Base-by-base conservation (phyloP, 306 rosid genomes). In the Astragalus glycyphyllos region DNA sequence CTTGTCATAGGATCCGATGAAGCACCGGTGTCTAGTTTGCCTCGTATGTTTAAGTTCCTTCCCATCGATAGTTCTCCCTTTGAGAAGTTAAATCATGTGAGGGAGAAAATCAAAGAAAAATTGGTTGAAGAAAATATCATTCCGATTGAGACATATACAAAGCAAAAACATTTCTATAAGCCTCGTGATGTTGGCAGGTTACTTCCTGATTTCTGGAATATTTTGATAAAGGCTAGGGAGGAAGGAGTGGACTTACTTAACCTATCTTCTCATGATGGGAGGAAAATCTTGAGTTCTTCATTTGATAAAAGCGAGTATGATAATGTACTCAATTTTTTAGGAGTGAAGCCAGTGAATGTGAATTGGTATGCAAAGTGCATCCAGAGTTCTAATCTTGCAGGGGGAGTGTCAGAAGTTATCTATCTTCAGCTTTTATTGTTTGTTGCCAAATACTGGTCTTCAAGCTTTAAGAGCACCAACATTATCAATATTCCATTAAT, bases 311-410 rank as follows among this genome's bases (percentile, higher is more conserved):
- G 5, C 7, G 74, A 77, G 67, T 89, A 77, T 16, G 82, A 84
- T 61, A 5, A 48, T 8, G 48, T 84, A 26, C 84, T 89, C 5
- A 56, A 29, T 16, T 89, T 85, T 78, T 75, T 91, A 49, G 89
- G 65, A 45, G 83, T 91, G 38, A 23, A 87, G 14, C 42, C 4
- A 0, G 93, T 89, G 12, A 29, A 35, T 10, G 42, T n/a, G 34
- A 86, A 85, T 14, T 91, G 93, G 97, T 91, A 89, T 71, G 86
- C 78, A 3, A 89, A 79, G 84, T 91, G 93, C 83, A 73, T 91
- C 11, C 84, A 73, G 81, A 80, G 91, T 59, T 68, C 86, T 14
- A 68, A 77, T 67, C 83, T 91, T 49, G 91, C 84, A 17, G 79
- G 23, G 16, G 79, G 76, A 56, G 90, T 87, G 20, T 73, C 91